phyloP scores from a whole-genome alignment of 2,329 filamentous ascomycete species.

The Penicillium sp. region DNA sequence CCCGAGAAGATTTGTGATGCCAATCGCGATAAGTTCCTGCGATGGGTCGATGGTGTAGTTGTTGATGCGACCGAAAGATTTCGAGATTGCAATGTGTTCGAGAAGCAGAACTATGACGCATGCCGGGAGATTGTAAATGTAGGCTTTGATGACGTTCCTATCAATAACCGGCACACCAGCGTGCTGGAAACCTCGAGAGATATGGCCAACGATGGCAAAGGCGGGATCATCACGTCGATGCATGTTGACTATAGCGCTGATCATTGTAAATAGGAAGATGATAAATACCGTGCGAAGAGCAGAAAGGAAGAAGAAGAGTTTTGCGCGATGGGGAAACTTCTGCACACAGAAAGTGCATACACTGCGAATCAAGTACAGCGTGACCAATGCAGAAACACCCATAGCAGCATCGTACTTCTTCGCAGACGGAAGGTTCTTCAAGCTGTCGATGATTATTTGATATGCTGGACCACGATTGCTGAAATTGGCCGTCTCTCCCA shows the following conservation, averaged over 20 bases:
- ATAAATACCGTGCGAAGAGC: slow-evolving; percentile 85
- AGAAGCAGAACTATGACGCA: slow-evolving; percentile 85
- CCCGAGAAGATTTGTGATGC: slow-evolving; percentile 79
- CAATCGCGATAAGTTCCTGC: slow-evolving; percentile 92
- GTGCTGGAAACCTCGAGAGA: slow-evolving; percentile 80
- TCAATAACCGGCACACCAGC: slow-evolving; percentile 69
- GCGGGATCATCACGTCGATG: slow-evolving; percentile 59
- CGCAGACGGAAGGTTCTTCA: slow-evolving; percentile 65
- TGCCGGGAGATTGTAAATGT: slow-evolving; percentile 70
- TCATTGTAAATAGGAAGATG: slow-evolving; percentile 81
- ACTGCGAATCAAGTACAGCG: slow-evolving; percentile 71
- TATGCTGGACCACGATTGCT: slow-evolving; percentile 74
- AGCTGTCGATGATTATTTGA: slow-evolving; percentile 71
- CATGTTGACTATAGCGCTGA: slow-evolving; percentile 79
- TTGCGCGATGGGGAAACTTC: slow-evolving; percentile 64
- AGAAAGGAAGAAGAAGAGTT: slow-evolving; percentile 79
- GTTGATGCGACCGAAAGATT: slow-evolving; percentile 89
- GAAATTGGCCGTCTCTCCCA: slow-evolving; percentile 66
- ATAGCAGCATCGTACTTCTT: slow-evolving; percentile 71
- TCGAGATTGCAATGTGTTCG: slow-evolving; percentile 92
- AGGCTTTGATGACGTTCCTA: slow-evolving; percentile 61
- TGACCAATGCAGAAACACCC: slow-evolving; percentile 70
- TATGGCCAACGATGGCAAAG: slow-evolving; percentile 70
- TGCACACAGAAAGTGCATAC: slow-evolving; percentile 62
- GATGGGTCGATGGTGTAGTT: slow-evolving; percentile 92